Percentiles rank a stretch among this genome's conserved stretches.
These are phyloP conservation scores for Achaetomiella virescens DNA, from an alignment of 495 filamentous ascomycete genomes.

Conservation along the genomic window DNA sequence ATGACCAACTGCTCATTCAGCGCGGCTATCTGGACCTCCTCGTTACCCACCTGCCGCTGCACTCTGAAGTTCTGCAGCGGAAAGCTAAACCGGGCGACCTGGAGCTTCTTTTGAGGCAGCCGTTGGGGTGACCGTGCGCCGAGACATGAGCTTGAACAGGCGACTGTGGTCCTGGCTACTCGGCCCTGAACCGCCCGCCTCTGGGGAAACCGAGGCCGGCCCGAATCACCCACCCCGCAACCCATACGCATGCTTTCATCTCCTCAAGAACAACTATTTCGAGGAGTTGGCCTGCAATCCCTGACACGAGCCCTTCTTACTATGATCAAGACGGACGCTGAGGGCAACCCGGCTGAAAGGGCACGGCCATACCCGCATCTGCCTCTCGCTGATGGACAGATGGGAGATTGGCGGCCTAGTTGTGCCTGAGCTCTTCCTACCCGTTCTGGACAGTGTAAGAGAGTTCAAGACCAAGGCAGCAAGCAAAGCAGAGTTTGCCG, in stretches of 20 bases:
- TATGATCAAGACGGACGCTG: slow-evolving; percentile 57
- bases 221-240: slow-evolving; percentile 44
- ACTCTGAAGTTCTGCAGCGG: slow-evolving; percentile 72
- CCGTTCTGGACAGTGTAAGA: slow-evolving; percentile 72
- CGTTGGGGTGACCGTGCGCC: slow-evolving; percentile 70
- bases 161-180: slow-evolving; percentile 95
- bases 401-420: slow-evolving; percentile 94
- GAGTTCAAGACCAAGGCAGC: slow-evolving; percentile 55
- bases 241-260: slow-evolving; percentile 38
- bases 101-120: slow-evolving; percentile 77
- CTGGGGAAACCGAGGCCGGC: slow-evolving; percentile 39
- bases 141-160: slow-evolving; percentile 95
- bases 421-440: slow-evolving; percentile 79
- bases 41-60: slow-evolving; percentile 85
- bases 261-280: slow-evolving; percentile 66
- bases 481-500: slow-evolving; percentile 63
- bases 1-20: slow-evolving; percentile 87
- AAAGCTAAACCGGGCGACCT: slow-evolving; percentile 66
- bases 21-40: slow-evolving; percentile 89
- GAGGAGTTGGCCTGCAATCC: slow-evolving; percentile 64
- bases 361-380: slow-evolving; percentile 88
- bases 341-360: slow-evolving; percentile 55
- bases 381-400: slow-evolving; percentile 90
- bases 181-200: slow-evolving; percentile 61
- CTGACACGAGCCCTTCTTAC: slow-evolving; percentile 68